phyloP scores from a whole-genome alignment of 805 yeast genomes.

The Pichia rugopelliculosa region DNA sequence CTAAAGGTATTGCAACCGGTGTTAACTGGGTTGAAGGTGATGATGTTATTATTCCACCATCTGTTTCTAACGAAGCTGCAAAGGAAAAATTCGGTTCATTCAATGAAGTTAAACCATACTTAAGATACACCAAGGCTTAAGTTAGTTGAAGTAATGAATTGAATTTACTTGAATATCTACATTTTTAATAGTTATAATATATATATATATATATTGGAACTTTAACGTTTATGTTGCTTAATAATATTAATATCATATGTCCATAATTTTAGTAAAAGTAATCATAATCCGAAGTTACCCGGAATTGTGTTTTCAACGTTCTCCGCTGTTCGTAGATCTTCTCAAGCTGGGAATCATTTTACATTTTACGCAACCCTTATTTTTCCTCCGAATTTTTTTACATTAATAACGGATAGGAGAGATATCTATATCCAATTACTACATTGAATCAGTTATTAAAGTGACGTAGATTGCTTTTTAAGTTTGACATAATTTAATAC shows the following conservation, averaged over 20 bases:
- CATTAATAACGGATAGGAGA: background rate
- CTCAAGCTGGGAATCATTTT: too few species aligned
- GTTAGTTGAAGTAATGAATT: background rate
- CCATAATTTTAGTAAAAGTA: too few species aligned
- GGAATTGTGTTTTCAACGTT: background rate
- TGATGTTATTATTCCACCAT: slow-evolving; percentile 89
- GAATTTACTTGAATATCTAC: background rate
- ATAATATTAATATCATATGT: too few species aligned
- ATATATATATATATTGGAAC: background rate
- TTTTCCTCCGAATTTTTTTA: background rate
- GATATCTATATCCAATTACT: too few species aligned
- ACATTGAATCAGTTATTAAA: background rate
- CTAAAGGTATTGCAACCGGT: slow-evolving; percentile 80
- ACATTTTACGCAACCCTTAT: too few species aligned
- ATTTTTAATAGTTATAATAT: background rate
- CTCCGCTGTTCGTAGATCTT: background rate
- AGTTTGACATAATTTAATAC: background rate
- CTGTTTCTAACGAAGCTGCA: slow-evolving; percentile 71
- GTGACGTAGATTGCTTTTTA: background rate
- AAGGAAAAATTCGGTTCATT: slow-evolving; percentile 80
- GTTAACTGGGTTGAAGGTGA: slow-evolving; percentile 86
- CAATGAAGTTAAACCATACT: slow-evolving; percentile 82
- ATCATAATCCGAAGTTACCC: background rate
- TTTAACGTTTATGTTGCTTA: background rate
- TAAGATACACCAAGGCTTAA: slow-evolving; percentile 50